Evolutionary conservation across 345 rosid genomes (phyloP).

Genomic region (Eucalyptus coolabah): DNA sequence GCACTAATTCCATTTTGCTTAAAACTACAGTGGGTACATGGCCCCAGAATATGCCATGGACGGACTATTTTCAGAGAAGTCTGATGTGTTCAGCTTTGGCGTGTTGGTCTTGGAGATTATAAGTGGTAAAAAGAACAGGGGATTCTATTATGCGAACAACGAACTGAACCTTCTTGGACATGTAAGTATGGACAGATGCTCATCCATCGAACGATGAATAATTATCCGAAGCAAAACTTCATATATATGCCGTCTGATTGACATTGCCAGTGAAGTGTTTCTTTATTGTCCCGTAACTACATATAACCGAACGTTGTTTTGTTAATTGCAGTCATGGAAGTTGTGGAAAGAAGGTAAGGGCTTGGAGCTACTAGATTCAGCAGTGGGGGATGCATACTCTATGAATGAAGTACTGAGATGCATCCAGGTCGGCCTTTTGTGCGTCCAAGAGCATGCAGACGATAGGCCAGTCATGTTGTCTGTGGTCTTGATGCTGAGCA

Average conservation of each 20-base stretch:
- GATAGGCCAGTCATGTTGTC: slow-evolving; percentile 61
- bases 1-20: background rate
- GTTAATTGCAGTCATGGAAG: slow-evolving; percentile 43
- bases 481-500: slow-evolving; percentile 55
- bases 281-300: background rate
- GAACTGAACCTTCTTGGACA: slow-evolving; percentile 71
- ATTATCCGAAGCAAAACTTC: background rate
- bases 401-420: slow-evolving; percentile 49
- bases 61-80: slow-evolving; percentile 55
- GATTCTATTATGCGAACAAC: slow-evolving; percentile 42
- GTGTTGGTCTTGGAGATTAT: slow-evolving; percentile 67
- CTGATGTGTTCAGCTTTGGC: slow-evolving; percentile 73
- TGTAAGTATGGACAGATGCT: slow-evolving; percentile 19
- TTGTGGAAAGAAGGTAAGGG: slow-evolving; percentile 48
- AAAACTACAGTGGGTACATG: slow-evolving; percentile 56
- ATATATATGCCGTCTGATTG: background rate
- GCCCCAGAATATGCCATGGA: slow-evolving; percentile 87
- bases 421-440: slow-evolving; percentile 68
- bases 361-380: slow-evolving; percentile 31
- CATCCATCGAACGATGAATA: background rate
- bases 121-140: slow-evolving; percentile 52
- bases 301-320: background rate
- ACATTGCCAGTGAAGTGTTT: background rate
- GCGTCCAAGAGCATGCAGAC: slow-evolving; percentile 68
- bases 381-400: slow-evolving; percentile 16